Percentiles rank a stretch among this genome's conserved stretches.
Evolutionary conservation across 78 protist genomes (phyloP).

Genomic region (Pelomyxa schiedti): DNA sequence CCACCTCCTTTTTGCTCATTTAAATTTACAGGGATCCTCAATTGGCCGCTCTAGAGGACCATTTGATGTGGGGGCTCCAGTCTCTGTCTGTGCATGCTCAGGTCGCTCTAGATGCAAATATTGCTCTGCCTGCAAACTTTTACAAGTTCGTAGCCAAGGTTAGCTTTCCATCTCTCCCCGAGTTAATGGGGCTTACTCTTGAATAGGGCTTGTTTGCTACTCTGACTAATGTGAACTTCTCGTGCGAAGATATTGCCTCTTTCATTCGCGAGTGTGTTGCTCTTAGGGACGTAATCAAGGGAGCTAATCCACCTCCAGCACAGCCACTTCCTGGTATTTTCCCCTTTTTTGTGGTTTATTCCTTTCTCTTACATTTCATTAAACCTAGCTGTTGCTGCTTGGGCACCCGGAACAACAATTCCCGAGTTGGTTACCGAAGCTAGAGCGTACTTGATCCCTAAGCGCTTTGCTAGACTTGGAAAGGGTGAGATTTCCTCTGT

Average conservation of each 20-base stretch:
- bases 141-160: not conserved
- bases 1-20: not conserved
- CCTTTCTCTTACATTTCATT: not conserved
- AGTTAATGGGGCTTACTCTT: not conserved
- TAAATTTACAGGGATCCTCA: constrained; percentile 35
- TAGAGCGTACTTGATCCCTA: not conserved
- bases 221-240: constrained; percentile 72
- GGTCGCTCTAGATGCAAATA: not conserved
- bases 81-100: constrained; percentile 5
- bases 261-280: not conserved
- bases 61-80: constrained; percentile 21
- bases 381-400: not conserved
- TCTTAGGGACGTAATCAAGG: not conserved
- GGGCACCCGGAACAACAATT: not conserved
- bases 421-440: not conserved
- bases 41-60: constrained; percentile 62
- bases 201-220: constrained; percentile 33
- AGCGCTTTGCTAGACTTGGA: not conserved
- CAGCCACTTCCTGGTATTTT: not conserved
- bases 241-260: constrained; percentile 6
- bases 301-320: not conserved
- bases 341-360: not conserved
- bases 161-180: not conserved
- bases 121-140: not conserved
- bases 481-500: not conserved